Conservation (phyloP, 1,284 basidiomycete species). For the Ustilago cynodontis region DNA sequence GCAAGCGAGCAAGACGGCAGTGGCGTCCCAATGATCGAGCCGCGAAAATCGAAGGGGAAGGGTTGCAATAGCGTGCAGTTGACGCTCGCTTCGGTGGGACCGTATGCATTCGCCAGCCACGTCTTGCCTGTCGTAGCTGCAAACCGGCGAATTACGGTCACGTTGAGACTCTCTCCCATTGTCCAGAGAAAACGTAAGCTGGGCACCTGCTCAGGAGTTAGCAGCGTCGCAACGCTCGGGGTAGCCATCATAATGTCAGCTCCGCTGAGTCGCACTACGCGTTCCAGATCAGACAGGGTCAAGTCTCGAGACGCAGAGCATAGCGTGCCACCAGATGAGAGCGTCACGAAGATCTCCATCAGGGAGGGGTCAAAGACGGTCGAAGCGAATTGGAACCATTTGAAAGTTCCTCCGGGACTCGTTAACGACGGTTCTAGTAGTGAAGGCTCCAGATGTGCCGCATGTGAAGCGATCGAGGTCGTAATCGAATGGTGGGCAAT, state of each 20-base stretch:
- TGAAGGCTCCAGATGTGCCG: slow-evolving; percentile 8
- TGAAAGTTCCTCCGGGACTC: slow-evolving; percentile 6
- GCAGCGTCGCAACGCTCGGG: slow-evolving; percentile 30
- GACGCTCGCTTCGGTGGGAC: slow-evolving; percentile 35
- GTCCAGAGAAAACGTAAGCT: slow-evolving; percentile 30
- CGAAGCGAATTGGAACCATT: slow-evolving; percentile 42
- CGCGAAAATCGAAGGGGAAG: slow-evolving; percentile 21
- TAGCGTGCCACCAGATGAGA: slow-evolving; percentile 23
- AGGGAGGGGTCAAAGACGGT: slow-evolving; percentile 37
- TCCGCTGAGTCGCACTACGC: slow-evolving; percentile 13
- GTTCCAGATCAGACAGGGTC: slow-evolving; percentile 26
- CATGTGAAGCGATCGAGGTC: slow-evolving; percentile 24
- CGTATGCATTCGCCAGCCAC: slow-evolving; percentile 33
- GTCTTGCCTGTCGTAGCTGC: slow-evolving; percentile 3
- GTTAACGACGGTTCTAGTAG: not conserved
- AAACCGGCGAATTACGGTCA: slow-evolving; percentile 24
- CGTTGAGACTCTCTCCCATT: slow-evolving; percentile 32
- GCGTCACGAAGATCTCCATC: slow-evolving; percentile 40
- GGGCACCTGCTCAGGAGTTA: slow-evolving; percentile 14
- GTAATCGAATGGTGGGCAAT: slow-evolving; percentile 24
- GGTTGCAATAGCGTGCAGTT: slow-evolving; percentile 36
- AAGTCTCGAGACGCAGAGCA: slow-evolving; percentile 27
- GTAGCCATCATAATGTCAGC: slow-evolving; percentile 48
- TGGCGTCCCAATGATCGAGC: slow-evolving; percentile 28
- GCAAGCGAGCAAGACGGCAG: slow-evolving; percentile 29